Conservation (phyloP, 768 basidiomycete species). For the Steccherinum ochraceum region DNA sequence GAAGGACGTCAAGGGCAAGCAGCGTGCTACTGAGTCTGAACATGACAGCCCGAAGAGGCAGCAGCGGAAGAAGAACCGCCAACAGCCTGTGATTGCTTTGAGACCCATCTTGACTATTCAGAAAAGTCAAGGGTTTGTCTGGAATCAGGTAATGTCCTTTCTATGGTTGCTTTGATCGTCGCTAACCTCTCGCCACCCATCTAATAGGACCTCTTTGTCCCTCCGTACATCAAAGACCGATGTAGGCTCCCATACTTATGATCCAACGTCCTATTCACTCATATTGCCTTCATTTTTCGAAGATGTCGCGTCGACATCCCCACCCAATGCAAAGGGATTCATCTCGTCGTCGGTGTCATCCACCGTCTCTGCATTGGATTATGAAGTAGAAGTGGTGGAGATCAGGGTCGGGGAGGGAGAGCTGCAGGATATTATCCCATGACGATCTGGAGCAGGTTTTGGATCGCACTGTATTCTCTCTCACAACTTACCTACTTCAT, state of each 20-base stretch:
- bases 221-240: constrained; percentile 86
- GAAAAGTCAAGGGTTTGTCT: constrained; percentile 82
- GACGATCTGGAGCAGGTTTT: constrained; percentile 6
- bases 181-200: background rate
- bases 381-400: constrained; percentile 84
- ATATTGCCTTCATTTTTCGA: constrained; percentile 11
- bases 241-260: no score
- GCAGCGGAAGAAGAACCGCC: constrained; percentile 46
- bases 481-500: constrained; percentile 6
- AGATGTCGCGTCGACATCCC: constrained; percentile 83
- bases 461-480: constrained; percentile 6
- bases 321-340: constrained; percentile 62
- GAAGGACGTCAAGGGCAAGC: constrained; percentile 75
- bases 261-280: no score
- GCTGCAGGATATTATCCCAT: constrained; percentile 69
- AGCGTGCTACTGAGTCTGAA: constrained; percentile 67
- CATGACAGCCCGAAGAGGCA: constrained; percentile 43
- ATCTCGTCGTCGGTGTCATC: constrained; percentile 65
- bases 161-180: background rate
- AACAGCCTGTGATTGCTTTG: constrained; percentile 49
- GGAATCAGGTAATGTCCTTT: constrained; percentile 63
- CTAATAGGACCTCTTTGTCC: constrained; percentile 76
- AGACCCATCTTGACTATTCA: constrained; percentile 85
- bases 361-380: constrained; percentile 61
- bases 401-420: constrained; percentile 80